A percentile compares a stretch with the other conserved stretches of the same genome.
phyloP scores from a whole-genome alignment of 1,284 basidiomycete genomes.

The Cryptococcus sp. region DNA sequence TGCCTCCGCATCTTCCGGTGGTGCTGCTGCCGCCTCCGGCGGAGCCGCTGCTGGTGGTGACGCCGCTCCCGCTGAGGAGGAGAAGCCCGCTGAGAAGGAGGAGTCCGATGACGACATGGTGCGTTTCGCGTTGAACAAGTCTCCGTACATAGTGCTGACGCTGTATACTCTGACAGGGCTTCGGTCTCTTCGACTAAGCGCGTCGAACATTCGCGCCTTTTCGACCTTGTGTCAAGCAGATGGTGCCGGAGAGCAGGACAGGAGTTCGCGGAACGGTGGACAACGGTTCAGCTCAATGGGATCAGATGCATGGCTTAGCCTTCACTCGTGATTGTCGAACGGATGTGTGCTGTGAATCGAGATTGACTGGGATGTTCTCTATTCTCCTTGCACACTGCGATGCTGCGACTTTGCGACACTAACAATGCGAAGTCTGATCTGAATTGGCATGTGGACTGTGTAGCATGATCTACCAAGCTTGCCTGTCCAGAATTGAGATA shows the following conservation, averaged over 20 bases:
- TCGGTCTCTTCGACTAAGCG: slow-evolving; percentile 78
- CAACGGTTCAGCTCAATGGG: not conserved
- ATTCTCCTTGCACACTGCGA: too few relatives aligned
- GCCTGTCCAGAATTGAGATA: too few relatives aligned
- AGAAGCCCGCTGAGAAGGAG: slow-evolving; percentile 78
- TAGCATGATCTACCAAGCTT: too few relatives aligned
- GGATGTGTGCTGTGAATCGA: not conserved
- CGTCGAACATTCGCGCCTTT: slow-evolving; percentile 9
- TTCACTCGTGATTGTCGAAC: not conserved
- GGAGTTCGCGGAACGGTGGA: not conserved
- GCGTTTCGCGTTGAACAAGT: slow-evolving; percentile 42
- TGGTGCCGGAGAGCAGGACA: not conserved
- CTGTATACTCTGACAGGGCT: slow-evolving; percentile 58
- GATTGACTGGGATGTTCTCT: too few relatives aligned
- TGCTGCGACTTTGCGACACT: too few relatives aligned
- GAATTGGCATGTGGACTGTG: too few relatives aligned
- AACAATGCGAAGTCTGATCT: too few relatives aligned
- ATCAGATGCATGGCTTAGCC: slow-evolving; percentile 9
- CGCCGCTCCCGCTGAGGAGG: slow-evolving; percentile 66
- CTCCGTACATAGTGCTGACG: slow-evolving; percentile 2
- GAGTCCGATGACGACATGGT: slow-evolving; percentile 89
- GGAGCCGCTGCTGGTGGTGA: slow-evolving; percentile 65
- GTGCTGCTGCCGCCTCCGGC: slow-evolving; percentile 57
- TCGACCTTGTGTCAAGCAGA: not conserved
- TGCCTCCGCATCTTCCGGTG: slow-evolving; percentile 65